phyloP scores from a whole-genome alignment of 1,139 yeast species.

The Debaryomyces sp. region DNA sequence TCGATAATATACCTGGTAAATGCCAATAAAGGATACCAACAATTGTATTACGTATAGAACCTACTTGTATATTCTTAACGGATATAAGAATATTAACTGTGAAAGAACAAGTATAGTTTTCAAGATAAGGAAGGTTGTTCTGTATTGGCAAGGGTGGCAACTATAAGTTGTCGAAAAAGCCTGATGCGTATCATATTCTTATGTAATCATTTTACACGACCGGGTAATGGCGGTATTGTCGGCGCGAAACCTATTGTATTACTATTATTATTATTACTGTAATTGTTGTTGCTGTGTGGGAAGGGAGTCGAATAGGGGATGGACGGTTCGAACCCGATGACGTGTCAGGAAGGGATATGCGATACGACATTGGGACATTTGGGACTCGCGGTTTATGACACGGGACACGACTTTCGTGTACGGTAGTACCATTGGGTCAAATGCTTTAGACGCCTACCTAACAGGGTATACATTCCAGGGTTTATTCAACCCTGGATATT shows the following conservation, averaged over 20 bases:
- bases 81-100: neutral
- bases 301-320: neutral
- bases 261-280: neutral
- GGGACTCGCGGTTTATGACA: no score
- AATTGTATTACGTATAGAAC: conserved; percentile 4
- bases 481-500: no score
- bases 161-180: conserved; percentile 7
- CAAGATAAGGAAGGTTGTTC: conserved; percentile 6
- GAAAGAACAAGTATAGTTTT: conserved; percentile 1
- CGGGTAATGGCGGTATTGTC: conserved; percentile 1
- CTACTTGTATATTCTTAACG: neutral
- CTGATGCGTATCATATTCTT: conserved; percentile 6
- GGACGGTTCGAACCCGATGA: neutral
- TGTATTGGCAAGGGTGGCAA: conserved; percentile 4
- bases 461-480: no score
- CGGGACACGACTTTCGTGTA: neutral
- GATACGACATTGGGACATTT: no score
- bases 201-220: conserved; percentile 1
- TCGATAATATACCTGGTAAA: conserved; percentile 7
- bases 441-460: no score
- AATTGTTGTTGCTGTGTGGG: neutral
- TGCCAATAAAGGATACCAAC: conserved; percentile 12
- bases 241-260: neutral
- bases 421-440: neutral
- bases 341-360: neutral